These are phyloP conservation scores for Zarea fungicola DNA, from an alignment of 2,329 filamentous ascomycete genomes.

Conservation along the genomic window DNA sequence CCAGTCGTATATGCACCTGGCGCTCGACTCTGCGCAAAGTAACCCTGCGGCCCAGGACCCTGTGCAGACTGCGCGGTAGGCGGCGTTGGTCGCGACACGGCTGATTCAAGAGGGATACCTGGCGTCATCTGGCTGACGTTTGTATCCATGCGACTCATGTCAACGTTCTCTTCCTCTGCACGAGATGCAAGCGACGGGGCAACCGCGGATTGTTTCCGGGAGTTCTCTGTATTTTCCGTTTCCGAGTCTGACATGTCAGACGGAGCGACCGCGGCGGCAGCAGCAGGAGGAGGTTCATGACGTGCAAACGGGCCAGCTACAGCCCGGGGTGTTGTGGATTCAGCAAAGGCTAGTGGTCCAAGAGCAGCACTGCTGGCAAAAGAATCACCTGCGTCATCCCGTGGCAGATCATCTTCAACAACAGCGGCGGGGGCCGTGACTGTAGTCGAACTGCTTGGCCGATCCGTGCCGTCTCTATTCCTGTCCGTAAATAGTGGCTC, in stretches of 20 bases:
- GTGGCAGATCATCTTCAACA: too few species aligned
- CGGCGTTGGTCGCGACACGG: background rate
- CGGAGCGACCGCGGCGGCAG: background rate
- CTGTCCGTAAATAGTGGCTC: background rate
- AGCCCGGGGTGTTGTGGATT: too few species aligned
- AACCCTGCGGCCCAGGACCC: background rate
- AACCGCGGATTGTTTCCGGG: conserved; percentile 2
- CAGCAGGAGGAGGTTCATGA: background rate
- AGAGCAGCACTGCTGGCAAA: background rate
- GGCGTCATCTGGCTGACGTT: conserved; percentile 1
- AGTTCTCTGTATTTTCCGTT: background rate
- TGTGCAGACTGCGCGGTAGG: background rate
- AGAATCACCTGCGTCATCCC: background rate
- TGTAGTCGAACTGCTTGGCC: background rate
- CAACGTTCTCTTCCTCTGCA: background rate
- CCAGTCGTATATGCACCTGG: too few species aligned
- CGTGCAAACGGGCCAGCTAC: too few species aligned
- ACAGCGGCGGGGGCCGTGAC: background rate
- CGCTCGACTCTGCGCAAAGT: background rate
- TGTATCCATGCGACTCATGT: background rate
- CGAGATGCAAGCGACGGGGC: background rate
- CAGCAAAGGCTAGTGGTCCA: too few species aligned
- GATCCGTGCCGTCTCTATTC: background rate
- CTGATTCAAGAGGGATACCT: background rate
- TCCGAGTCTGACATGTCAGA: conserved; percentile 3